phyloP scores from a whole-genome alignment of 1,284 basidiomycete species.

The Ceratobasidium sp. region DNA sequence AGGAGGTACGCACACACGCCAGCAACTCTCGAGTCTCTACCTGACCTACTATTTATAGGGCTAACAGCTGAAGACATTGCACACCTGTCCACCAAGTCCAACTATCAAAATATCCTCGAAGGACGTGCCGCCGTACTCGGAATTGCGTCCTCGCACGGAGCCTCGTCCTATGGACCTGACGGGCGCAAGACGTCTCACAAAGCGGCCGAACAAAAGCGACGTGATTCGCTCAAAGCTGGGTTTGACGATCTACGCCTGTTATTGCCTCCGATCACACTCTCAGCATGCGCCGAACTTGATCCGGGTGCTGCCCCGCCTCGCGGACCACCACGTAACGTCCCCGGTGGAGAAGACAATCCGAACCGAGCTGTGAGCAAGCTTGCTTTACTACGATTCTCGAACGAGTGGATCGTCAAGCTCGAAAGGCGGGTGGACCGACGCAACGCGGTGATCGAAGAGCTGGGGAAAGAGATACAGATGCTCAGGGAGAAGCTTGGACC shows the following conservation, averaged over 20 bases:
- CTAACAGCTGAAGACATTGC: slow-evolving; percentile 49
- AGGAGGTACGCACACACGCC: slow-evolving; percentile 54
- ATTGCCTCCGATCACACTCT: slow-evolving; percentile 85
- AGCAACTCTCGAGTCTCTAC: neutral
- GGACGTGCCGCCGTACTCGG: slow-evolving; percentile 47
- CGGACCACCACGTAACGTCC: slow-evolving; percentile 76
- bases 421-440: slow-evolving; percentile 83
- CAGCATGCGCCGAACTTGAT: slow-evolving; percentile 69
- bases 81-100: slow-evolving; percentile 50
- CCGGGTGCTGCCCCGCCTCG: slow-evolving; percentile 88
- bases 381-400: slow-evolving; percentile 88
- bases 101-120: slow-evolving; percentile 50
- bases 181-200: slow-evolving; percentile 93
- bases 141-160: slow-evolving; percentile 21
- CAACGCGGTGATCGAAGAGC: slow-evolving; percentile 78
- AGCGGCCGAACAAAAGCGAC: slow-evolving; percentile 95
- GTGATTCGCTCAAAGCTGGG: slow-evolving; percentile 94
- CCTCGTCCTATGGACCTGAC: slow-evolving; percentile 50
- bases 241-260: slow-evolving; percentile 93
- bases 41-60: slow-evolving; percentile 31
- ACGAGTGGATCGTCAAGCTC: slow-evolving; percentile 84
- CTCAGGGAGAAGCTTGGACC: slow-evolving; percentile 59
- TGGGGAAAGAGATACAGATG: slow-evolving; percentile 76
- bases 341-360: slow-evolving; percentile 83
- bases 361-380: slow-evolving; percentile 97